Conservation (phyloP, 345 rosid species). For the Hevea brasiliensis region DNA sequence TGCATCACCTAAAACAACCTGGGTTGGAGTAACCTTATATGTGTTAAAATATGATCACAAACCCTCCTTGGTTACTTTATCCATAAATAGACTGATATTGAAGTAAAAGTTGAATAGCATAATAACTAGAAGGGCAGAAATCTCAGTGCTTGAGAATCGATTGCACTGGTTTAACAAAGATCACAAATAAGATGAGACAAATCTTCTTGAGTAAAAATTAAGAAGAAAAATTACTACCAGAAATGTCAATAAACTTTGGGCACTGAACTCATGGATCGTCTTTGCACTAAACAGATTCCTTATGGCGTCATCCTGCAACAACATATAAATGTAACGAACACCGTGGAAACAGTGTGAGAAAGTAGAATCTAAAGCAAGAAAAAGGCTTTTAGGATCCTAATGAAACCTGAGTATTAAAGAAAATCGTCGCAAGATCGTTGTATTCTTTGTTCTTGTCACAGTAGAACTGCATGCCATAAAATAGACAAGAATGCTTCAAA, state of each 20-base stretch:
- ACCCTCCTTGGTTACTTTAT: background rate
- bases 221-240: constrained; percentile 51
- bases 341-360: background rate
- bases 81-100: background rate
- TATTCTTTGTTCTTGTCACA: constrained; percentile 80
- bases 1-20: background rate
- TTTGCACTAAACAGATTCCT: constrained; percentile 98
- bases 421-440: constrained; percentile 96
- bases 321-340: constrained; percentile 5
- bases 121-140: background rate
- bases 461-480: constrained; percentile 60
- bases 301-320: constrained; percentile 91
- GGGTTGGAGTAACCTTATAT: background rate
- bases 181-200: background rate
- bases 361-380: constrained; percentile 9
- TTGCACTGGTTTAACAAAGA: background rate
- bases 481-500: constrained; percentile 9
- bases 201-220: background rate
- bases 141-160: background rate
- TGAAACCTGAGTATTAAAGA: constrained; percentile 94
- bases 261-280: constrained; percentile 93
- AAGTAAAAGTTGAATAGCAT: background rate
- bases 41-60: background rate
- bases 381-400: background rate
- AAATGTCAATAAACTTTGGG: constrained; percentile 87